phyloP scores from a whole-genome alignment of 371 early-diverging fungal species.

The Mucor circinelloides region DNA sequence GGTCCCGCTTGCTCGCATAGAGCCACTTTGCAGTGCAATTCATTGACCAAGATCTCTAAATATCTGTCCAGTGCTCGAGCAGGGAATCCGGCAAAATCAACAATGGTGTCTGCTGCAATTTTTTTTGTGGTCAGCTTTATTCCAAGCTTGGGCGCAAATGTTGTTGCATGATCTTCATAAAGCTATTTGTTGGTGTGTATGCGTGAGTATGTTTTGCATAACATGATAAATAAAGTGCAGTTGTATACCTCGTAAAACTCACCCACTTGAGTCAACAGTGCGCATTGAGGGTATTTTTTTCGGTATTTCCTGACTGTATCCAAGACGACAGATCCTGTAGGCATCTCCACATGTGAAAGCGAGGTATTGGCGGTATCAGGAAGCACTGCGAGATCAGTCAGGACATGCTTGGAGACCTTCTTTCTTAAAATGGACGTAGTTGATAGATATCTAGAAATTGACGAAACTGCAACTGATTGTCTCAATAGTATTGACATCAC shows the following conservation, averaged over 20 bases:
- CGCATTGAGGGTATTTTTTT: conserved; percentile 72
- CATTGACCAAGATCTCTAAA: conserved; percentile 75
- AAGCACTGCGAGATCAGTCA: conserved; percentile 16
- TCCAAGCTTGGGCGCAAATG: conserved; percentile 68
- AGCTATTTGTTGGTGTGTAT: conserved; percentile 33
- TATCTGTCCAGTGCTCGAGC: conserved; percentile 68
- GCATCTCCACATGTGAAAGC: conserved; percentile 17
- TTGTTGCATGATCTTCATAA: conserved; percentile 79
- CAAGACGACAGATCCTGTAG: conserved; percentile 49
- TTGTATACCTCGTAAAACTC: conserved; percentile 85
- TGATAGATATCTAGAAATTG: not conserved
- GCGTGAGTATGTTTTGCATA: too few species aligned
- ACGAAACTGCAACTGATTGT: not conserved
- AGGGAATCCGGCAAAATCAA: conserved; percentile 85
- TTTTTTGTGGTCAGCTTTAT: conserved; percentile 65
- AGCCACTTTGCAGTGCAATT: conserved; percentile 75
- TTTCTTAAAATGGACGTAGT: not conserved
- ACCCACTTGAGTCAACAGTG: conserved; percentile 89
- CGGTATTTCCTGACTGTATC: conserved; percentile 67
- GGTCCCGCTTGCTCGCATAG: conserved; percentile 82
- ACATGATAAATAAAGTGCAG: too few species aligned
- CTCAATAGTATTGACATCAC: not conserved
- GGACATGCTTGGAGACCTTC: conserved; percentile 10
- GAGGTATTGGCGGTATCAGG: not conserved
- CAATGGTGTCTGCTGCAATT: conserved; percentile 42